Evolutionary conservation across 805 yeast species (phyloP).

Genomic region (Saturnispora sekii): DNA sequence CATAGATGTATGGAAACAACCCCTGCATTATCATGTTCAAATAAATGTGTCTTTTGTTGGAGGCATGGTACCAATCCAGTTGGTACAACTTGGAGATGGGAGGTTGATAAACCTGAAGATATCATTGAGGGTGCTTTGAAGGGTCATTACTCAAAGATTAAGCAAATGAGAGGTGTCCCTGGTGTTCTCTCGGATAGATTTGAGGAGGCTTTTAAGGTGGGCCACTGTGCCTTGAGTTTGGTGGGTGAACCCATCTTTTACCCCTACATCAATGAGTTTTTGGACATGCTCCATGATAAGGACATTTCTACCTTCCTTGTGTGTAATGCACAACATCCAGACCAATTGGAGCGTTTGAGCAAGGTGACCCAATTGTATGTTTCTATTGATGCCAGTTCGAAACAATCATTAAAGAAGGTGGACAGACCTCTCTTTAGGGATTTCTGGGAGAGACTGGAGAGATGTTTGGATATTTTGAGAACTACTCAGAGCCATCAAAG

Average conservation of each 20-base stretch:
- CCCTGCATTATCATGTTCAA: constrained; percentile 87
- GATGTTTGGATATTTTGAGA: constrained; percentile 69
- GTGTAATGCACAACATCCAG: constrained; percentile 95
- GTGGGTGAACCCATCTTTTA: constrained; percentile 95
- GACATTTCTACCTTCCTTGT: constrained; percentile 82
- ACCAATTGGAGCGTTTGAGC: constrained; percentile 53
- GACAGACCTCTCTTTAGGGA: constrained; percentile 86
- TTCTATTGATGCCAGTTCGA: constrained; percentile 90
- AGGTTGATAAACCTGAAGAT: constrained; percentile 79
- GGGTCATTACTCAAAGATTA: constrained; percentile 87
- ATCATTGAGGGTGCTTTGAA: constrained; percentile 76
- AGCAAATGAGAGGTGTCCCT: constrained; percentile 92
- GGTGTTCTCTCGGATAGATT: constrained; percentile 86
- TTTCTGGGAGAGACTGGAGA: constrained; percentile 81
- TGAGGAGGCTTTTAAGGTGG: constrained; percentile 81
- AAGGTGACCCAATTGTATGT: constrained; percentile 88
- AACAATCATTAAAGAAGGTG: constrained; percentile 65
- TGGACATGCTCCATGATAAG: constrained; percentile 67
- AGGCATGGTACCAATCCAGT: constrained; percentile 96
- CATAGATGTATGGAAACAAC: constrained; percentile 96
- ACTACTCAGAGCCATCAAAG: constrained; percentile 73
- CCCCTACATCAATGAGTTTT: constrained; percentile 81
- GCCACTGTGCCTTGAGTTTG: constrained; percentile 84
- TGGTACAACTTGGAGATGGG: constrained; percentile 96
- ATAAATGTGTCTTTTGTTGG: constrained; percentile 96